Evolutionary conservation across 169 alveolate genomes (phyloP).

Genomic region (Eimeria praecox): DNA sequence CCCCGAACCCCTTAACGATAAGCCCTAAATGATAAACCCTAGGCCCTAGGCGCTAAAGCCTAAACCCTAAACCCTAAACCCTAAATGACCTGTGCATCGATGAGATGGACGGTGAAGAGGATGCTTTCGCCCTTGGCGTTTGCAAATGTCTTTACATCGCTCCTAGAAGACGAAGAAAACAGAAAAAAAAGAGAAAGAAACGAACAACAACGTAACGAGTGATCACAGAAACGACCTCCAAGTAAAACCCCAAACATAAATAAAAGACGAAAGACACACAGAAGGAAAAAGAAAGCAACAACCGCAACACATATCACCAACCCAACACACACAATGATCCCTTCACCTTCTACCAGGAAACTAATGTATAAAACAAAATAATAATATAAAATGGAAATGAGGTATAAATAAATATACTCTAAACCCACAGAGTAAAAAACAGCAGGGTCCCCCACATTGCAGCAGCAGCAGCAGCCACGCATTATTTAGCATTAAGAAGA

Average conservation of each 20-base stretch:
- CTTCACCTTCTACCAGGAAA: not conserved
- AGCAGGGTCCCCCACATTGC: too few species aligned
- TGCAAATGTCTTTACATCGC: slow-evolving; percentile 17
- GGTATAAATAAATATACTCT: not conserved
- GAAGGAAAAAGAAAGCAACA: too few species aligned
- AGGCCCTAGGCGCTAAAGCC: not conserved
- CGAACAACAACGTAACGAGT: not conserved
- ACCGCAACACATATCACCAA: too few species aligned
- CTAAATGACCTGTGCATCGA: slow-evolving; percentile 20
- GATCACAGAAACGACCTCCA: not conserved
- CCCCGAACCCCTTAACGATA: too few species aligned
- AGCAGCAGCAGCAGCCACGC: not conserved
- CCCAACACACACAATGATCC: too few species aligned
- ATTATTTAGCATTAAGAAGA: not conserved
- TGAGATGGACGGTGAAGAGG: slow-evolving; percentile 35
- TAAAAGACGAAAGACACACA: too few species aligned
- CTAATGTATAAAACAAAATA: not conserved
- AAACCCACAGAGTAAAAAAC: not conserved
- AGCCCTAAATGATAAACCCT: not conserved
- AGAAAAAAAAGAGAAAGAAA: not conserved
- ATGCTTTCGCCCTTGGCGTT: slow-evolving; percentile 52
- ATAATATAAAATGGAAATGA: not conserved
- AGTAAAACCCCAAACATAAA: too few species aligned
- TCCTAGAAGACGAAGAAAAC: not conserved
- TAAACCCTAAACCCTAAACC: not conserved